Base-by-base conservation (phyloP, 108 stramenopile genomes). In the Fragilaria crotonensis region DNA sequence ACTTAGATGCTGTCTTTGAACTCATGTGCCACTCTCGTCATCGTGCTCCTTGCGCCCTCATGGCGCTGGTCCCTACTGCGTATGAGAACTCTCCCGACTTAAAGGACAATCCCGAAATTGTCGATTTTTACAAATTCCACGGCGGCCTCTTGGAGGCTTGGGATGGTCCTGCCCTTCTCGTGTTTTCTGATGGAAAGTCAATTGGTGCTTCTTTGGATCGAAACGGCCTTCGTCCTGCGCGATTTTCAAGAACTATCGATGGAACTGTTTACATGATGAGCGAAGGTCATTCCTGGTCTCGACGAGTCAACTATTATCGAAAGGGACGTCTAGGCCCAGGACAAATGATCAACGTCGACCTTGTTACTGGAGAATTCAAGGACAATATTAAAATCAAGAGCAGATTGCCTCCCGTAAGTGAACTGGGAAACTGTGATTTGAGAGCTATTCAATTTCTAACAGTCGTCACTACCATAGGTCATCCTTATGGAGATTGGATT, bases 81-180 rank as follows among this genome's bases (percentile, higher is more conserved):
- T 89, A 94, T 70, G 75, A 90, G 75, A 84, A 97, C 63, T 83
- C 89, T 48, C 91, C 91, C 18, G 74, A 78, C 45, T 67, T 95
- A 59, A 73, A 72, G 20, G 71, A 90, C 63, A 86, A 91, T 54
- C 89, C 87, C 41, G 83, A 91, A 55, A 92, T 95, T 67, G 78
- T 80, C n/a, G 95, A 94, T 49, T 98, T 96, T 73, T 96, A 96
- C 88, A 89, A 98, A 62, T 96, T 93, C 75, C 95, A 98, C 60
- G 87, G 93, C 36, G 92, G 93, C 45, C 71, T 96, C 19, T 73
- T 95, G 60, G 97, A 98, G 74, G 94, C 96, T 5, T 98, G 97
- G 97, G 97, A 98, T 64, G 97, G 97, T 19, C 97, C 97, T 27
- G 97, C 97, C 30, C 87, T 95, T 45, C 66, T 98, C 21, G 90